Percentiles rank a stretch among this genome's conserved stretches.
phyloP scores from a whole-genome alignment of 208 protist species.

The Trypanosoma conorhini region DNA sequence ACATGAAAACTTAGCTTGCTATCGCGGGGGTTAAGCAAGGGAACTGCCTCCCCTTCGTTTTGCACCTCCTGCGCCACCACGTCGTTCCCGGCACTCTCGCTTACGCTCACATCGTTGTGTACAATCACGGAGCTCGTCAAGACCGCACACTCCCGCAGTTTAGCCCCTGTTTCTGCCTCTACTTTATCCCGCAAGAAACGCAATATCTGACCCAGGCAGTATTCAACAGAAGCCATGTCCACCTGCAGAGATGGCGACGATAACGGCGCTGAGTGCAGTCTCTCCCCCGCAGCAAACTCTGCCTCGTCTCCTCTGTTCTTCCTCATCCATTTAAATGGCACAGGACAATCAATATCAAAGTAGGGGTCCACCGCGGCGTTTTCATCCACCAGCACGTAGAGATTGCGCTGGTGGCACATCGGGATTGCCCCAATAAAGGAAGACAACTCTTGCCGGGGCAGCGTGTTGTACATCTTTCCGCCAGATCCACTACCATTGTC shows the following conservation, averaged over 20 bases:
- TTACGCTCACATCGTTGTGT: background rate
- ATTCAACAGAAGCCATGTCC: constrained; percentile 34
- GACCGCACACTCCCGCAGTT: constrained; percentile 53
- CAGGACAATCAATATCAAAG: constrained; percentile 80
- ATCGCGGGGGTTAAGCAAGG: constrained; percentile 3
- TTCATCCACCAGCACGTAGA: constrained; percentile 84
- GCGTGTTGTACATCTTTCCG: constrained; percentile 74
- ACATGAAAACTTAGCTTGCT: constrained; percentile 85
- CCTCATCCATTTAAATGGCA: constrained; percentile 11
- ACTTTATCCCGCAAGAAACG: constrained; percentile 39
- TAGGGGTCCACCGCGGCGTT: constrained; percentile 70
- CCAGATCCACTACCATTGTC: constrained; percentile 48
- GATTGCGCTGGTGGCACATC: constrained; percentile 42
- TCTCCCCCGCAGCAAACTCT: background rate
- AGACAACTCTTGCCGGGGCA: constrained; percentile 35
- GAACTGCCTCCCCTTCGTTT: constrained; percentile 6
- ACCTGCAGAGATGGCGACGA: background rate
- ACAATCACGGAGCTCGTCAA: constrained; percentile 68
- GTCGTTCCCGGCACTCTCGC: background rate
- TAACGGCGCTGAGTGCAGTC: background rate
- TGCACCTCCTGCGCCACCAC: constrained; percentile 19
- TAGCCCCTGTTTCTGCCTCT: constrained; percentile 33
- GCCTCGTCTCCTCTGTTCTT: background rate
- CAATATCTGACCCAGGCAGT: constrained; percentile 39
- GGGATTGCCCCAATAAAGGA: constrained; percentile 61